Base-by-base conservation (phyloP, 2,329 filamentous ascomycete genomes). In the Epichloe sp. region DNA sequence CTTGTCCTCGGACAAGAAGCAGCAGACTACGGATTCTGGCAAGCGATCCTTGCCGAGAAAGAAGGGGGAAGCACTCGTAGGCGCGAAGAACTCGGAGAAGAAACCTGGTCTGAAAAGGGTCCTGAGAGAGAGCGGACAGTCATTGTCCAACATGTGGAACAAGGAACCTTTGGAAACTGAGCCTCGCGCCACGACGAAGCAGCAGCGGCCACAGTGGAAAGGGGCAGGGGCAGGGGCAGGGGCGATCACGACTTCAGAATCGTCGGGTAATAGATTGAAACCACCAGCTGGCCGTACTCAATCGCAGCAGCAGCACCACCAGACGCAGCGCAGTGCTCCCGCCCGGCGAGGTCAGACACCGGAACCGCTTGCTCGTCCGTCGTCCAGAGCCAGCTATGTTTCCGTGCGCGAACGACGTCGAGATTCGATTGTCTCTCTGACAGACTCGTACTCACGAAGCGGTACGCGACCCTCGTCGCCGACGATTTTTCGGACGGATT, bases 361-460 rank as follows among this genome's bases (percentile, higher is more conserved):
- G 7, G 64, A 64, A 3, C 61, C 58, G 1, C 57, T 64, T 3
- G 60, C 64, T 12, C 65, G 70, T 31, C 70, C 64, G 45, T 68
- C 71, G 5, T 77, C 75, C 0, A 65, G 71, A 31, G 53, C 74
- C 37, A 75, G 74, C 44, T 75, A 72, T 54, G 68, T 77, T 12
- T 74, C 77, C 0, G 63, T 77, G 3, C 73, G 74, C 38, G 74
- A 79, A 47, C 68, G 65, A 26, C 69, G 73, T 4, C 71, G 75
- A 21, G 73, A 77, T 55, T 82, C 78, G 0, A 61, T 79, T 12
- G 68, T 79, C 4, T 80, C 79, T 0, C 69, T 77, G 48, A 76
- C 76, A 1, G 78, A 80, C 51, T 73, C 75, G 0, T 77, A 74
- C 52, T 77, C 77, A 0, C 63, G 79, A 17, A 70, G 74, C 17